A percentile compares a stretch with the other conserved stretches of the same genome.
These are phyloP conservation scores for Cubamyces lactineus DNA, from an alignment of 768 basidiomycete species.

Conservation along the genomic window DNA sequence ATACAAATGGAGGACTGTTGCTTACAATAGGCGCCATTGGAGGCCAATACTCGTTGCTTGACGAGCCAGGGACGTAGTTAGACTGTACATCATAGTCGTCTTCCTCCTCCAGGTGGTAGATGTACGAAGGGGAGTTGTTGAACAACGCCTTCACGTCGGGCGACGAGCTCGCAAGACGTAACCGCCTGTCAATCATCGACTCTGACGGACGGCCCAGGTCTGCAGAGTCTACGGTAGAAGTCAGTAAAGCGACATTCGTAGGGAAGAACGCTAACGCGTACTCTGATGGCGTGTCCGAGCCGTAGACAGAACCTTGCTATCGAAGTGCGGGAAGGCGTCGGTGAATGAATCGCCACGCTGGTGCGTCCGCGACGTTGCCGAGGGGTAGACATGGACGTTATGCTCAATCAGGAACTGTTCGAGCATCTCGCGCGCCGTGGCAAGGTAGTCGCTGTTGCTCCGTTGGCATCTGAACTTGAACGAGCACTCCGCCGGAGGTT, in stretches of 20 bases:
- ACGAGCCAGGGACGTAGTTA: slow-evolving; percentile 56
- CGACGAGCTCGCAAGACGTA: slow-evolving; percentile 86
- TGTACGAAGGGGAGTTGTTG: slow-evolving; percentile 77
- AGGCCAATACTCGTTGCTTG: slow-evolving; percentile 71
- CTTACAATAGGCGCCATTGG: slow-evolving; percentile 76
- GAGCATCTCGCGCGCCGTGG: slow-evolving; percentile 87
- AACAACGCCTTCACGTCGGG: slow-evolving; percentile 96
- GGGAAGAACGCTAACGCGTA: slow-evolving; percentile 30
- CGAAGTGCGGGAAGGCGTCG: slow-evolving; percentile 95
- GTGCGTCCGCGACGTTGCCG: slow-evolving; percentile 76
- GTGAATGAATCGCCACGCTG: slow-evolving; percentile 92
- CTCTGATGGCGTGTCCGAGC: slow-evolving; percentile 67
- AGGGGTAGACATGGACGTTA: slow-evolving; percentile 82
- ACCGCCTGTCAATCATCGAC: slow-evolving; percentile 69
- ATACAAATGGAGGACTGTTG: slow-evolving; percentile 31
- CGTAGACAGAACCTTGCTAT: slow-evolving; percentile 89
- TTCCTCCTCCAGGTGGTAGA: slow-evolving; percentile 79
- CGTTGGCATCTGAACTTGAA: slow-evolving; percentile 97
- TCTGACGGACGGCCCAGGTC: slow-evolving; percentile 71
- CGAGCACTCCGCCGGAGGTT: slow-evolving; percentile 72
- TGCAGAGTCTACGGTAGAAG: slow-evolving; percentile 62
- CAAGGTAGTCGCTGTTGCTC: slow-evolving; percentile 91
- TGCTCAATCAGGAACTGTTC: slow-evolving; percentile 89
- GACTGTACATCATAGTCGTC: slow-evolving; percentile 54
- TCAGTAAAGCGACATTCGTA: slow-evolving; percentile 18